These are phyloP conservation scores for Calycina marina DNA, from an alignment of 2,329 filamentous ascomycete genomes.

Conservation along the genomic window DNA sequence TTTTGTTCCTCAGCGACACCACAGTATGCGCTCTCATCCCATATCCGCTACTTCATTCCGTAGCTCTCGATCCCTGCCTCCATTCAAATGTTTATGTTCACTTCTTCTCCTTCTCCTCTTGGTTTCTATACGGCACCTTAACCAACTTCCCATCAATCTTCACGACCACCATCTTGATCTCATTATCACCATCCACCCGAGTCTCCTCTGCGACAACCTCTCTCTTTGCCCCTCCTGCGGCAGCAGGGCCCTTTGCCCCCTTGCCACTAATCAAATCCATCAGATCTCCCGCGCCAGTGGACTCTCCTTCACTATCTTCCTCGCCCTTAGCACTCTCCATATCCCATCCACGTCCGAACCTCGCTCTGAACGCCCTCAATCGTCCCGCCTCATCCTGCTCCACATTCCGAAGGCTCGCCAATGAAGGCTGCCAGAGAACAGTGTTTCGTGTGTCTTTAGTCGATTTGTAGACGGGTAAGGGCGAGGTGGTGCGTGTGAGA, in stretches of 20 bases:
- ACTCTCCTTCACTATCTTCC: slow-evolving; percentile 17
- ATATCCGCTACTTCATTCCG: too few relatives aligned
- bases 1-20: too few relatives aligned
- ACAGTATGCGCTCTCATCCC: too few relatives aligned
- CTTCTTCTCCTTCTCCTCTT: not conserved
- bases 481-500: slow-evolving; percentile 64
- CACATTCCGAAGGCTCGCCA: slow-evolving; percentile 67
- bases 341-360: slow-evolving; percentile 80
- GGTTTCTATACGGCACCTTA: slow-evolving; percentile 4
- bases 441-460: slow-evolving; percentile 82
- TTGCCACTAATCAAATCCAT: slow-evolving; percentile 39
- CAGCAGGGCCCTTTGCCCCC: slow-evolving; percentile 11
- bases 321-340: slow-evolving; percentile 27
- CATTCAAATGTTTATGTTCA: not conserved
- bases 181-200: slow-evolving; percentile 3
- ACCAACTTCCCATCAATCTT: slow-evolving; percentile 5
- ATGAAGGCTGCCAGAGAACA: slow-evolving; percentile 77
- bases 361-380: slow-evolving; percentile 68
- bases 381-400: slow-evolving; percentile 92
- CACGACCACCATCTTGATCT: slow-evolving; percentile 6
- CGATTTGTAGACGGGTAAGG: slow-evolving; percentile 41
- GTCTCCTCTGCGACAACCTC: slow-evolving; percentile 1
- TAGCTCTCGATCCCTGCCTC: not conserved
- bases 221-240: not conserved
- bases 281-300: slow-evolving; percentile 33